These are phyloP conservation scores for Aspergillus tanneri DNA, from an alignment of 2,329 filamentous ascomycete genomes.

Conservation along the genomic window DNA sequence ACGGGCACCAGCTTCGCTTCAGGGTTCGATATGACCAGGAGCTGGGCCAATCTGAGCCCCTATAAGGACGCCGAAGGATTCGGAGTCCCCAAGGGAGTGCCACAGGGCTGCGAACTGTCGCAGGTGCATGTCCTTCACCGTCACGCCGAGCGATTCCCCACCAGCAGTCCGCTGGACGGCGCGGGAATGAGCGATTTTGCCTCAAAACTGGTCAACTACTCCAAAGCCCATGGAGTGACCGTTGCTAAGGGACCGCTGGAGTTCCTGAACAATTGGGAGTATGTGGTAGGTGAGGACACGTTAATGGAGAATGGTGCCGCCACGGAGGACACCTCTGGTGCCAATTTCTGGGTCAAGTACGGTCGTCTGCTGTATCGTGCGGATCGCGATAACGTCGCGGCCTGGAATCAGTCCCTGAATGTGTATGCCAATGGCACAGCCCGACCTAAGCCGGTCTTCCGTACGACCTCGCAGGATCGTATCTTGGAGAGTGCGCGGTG, in stretches of 20 bases:
- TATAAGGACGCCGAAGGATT: conserved; percentile 30
- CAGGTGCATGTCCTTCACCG: conserved; percentile 56
- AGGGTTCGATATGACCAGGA: conserved; percentile 34
- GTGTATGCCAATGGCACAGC: conserved; percentile 48
- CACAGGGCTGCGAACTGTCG: conserved; percentile 55
- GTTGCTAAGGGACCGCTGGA: conserved; percentile 49
- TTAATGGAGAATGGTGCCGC: conserved; percentile 52
- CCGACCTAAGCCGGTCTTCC: conserved; percentile 51
- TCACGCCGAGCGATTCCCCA: conserved; percentile 56
- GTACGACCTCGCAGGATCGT: conserved; percentile 55
- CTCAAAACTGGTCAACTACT: conserved; percentile 50
- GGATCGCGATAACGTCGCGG: conserved; percentile 43
- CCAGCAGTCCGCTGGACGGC: conserved; percentile 49
- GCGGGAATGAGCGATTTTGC: conserved; percentile 51
- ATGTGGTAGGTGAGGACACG: conserved; percentile 45
- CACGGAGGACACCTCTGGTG: conserved; percentile 52
- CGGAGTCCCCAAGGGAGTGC: conserved; percentile 46
- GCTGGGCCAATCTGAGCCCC: conserved; percentile 35
- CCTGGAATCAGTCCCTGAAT: conserved; percentile 47
- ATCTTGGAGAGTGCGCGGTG: conserved; percentile 52
- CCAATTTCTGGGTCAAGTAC: conserved; percentile 56
- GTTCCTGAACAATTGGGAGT: conserved; percentile 56
- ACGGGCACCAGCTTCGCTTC: conserved; percentile 29
- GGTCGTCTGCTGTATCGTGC: conserved; percentile 56
- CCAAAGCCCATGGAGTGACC: conserved; percentile 29